Evolutionary conservation across 176 grass and related monocot genomes (phyloP), one percentile per base, ranked within the genome.

Genomic region (Eragrostis curvula): DNA sequence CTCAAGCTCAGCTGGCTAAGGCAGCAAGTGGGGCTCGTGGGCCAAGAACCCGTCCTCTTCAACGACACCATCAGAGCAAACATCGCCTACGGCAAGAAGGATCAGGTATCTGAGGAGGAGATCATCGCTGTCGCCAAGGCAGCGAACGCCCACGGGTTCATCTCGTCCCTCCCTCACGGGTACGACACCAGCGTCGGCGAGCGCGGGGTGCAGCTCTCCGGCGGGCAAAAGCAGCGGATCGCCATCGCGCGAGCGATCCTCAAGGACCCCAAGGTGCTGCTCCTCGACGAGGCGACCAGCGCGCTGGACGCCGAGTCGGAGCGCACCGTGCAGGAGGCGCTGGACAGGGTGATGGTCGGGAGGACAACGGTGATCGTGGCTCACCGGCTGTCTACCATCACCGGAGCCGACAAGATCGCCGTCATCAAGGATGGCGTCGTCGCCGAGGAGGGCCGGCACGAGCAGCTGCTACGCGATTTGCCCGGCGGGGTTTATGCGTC

Each of bases 191-290:
- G 87, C 3, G 96, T 98, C 1, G 96, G 96, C 7, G 96, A 95
- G 82, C 85, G 90, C 18, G 96, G 96, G 3, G 87, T 98, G 86
- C 96, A 98, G 87, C 84, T 98, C 5, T 98, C 96, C 0, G 96
- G 96, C 5, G 96, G 96, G 6, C 96, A 98, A 87, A 98, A 98
- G 74, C 96, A 98, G 82, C 89, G 96, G 23, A 95, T 98, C 50
- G 96, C 96, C 52, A 98, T 98, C 8, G 96, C 96, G 7, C 50
- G 96, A 36, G 96, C 96, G 0, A 90, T 98, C 68, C 88, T 98
- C 30, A 98, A 95, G 87, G 86, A 98, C 78, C 96, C 96, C 10
- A 82, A 57, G 66, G 28, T 91, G 78, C 73, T 91, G 30, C 86
- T 91, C 16, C 78, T 91, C n/a, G 90, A 91, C 44, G 90, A 91